phyloP scores from a whole-genome alignment of 2,329 filamentous ascomycete species.

The Talaromyces sp. region DNA sequence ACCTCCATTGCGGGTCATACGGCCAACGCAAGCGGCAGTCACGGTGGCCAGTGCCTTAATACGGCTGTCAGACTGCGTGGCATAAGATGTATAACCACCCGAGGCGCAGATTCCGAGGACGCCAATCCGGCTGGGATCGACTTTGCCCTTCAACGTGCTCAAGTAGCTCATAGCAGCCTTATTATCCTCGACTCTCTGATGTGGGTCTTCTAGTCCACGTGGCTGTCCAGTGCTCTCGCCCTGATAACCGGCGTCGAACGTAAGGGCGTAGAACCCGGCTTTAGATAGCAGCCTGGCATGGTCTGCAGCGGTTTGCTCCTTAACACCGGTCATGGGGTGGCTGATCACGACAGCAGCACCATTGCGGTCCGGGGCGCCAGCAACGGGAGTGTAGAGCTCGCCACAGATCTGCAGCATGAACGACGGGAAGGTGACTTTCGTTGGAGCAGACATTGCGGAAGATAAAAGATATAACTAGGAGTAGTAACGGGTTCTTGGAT shows the following conservation, averaged over 20 bases:
- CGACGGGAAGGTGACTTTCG: neutral
- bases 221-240: conserved; percentile 32
- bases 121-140: conserved; percentile 28
- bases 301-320: conserved; percentile 32
- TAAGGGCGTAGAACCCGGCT: conserved; percentile 26
- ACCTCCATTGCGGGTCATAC: conserved; percentile 19
- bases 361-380: neutral
- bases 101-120: conserved; percentile 34
- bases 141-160: conserved; percentile 12
- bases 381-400: neutral
- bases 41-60: conserved; percentile 34
- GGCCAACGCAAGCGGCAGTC: conserved; percentile 25
- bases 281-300: conserved; percentile 26
- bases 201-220: conserved; percentile 31
- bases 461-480: too few species aligned
- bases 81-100: conserved; percentile 31
- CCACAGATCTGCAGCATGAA: neutral
- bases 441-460: too few species aligned
- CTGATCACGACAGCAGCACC: conserved; percentile 21
- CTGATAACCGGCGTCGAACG: conserved; percentile 35
- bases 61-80: conserved; percentile 30
- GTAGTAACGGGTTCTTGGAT: too few species aligned
- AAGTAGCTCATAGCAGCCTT: conserved; percentile 30
- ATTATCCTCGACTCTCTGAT: conserved; percentile 30
- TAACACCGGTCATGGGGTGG: conserved; percentile 28